Conservation (phyloP, 2,329 filamentous ascomycete species). For the Hymenoscyphus infarciens region DNA sequence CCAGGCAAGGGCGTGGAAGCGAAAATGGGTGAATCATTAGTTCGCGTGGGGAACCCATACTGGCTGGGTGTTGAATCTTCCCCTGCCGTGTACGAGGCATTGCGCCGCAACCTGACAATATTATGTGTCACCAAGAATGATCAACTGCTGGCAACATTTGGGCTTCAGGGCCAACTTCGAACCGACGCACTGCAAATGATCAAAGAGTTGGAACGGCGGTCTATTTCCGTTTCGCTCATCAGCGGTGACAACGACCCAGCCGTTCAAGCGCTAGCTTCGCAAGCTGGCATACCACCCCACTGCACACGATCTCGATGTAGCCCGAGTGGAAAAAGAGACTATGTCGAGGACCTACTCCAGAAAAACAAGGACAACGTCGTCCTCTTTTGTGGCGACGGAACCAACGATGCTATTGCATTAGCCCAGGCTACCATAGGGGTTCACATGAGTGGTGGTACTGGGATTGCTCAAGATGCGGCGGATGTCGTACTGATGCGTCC, state of each 20-base stretch:
- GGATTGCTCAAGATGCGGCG: slow-evolving; percentile 63
- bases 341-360: slow-evolving; percentile 19
- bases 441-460: slow-evolving; percentile 59
- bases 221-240: slow-evolving; percentile 47
- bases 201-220: slow-evolving; percentile 36
- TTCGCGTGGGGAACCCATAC: slow-evolving; percentile 48
- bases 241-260: slow-evolving; percentile 52
- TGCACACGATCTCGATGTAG: slow-evolving; percentile 33
- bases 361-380: slow-evolving; percentile 39
- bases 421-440: slow-evolving; percentile 69
- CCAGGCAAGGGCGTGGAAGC: slow-evolving; percentile 48
- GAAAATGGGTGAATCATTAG: slow-evolving; percentile 21
- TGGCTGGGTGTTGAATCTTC: slow-evolving; percentile 43
- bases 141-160: slow-evolving; percentile 41
- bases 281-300: slow-evolving; percentile 39
- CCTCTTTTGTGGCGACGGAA: slow-evolving; percentile 74
- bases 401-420: slow-evolving; percentile 73
- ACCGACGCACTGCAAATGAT: slow-evolving; percentile 40
- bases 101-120: slow-evolving; percentile 40
- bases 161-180: slow-evolving; percentile 46
- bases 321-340: slow-evolving; percentile 36
- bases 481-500: slow-evolving; percentile 65
- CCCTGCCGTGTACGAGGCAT: slow-evolving; percentile 35
- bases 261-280: slow-evolving; percentile 40
- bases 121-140: slow-evolving; percentile 46